Conservation (phyloP, 139 green algal species). For the Haematococcus sp. region DNA sequence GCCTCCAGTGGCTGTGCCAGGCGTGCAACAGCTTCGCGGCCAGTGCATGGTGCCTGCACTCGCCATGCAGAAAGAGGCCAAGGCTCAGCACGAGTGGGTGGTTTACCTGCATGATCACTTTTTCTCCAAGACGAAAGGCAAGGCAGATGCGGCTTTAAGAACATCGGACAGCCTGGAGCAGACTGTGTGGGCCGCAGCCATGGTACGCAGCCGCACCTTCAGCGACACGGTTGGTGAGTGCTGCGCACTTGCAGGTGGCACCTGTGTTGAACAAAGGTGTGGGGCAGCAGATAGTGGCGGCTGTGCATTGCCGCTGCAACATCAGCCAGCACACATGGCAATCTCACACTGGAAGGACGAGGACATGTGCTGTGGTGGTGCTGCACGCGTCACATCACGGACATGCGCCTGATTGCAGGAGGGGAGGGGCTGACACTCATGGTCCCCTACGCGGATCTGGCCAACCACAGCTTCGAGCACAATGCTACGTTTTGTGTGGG, state of each 20-base stretch:
- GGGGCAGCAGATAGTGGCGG: background rate
- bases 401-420: constrained; percentile 8
- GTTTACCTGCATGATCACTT: constrained; percentile 3
- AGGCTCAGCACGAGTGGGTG: constrained; percentile 4
- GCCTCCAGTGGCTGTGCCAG: too few species aligned
- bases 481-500: constrained; percentile 41
- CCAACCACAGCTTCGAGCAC: constrained; percentile 36
- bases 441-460: constrained; percentile 48
- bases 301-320: background rate
- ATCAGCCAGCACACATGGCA: background rate
- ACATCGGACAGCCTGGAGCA: background rate
- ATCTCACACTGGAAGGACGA: too few species aligned
- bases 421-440: constrained; percentile 44
- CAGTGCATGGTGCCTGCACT: background rate
- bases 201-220: constrained; percentile 37
- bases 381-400: too few species aligned
- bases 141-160: background rate
- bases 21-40: too few species aligned
- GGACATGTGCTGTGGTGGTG: too few species aligned
- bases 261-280: too few species aligned
- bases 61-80: constrained; percentile 1
- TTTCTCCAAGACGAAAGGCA: background rate
- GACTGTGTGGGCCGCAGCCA: constrained; percentile 28
- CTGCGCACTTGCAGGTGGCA: background rate
- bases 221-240: background rate